phyloP scores from a whole-genome alignment of 108 stramenopile species.

The Pseudonitzschia delicatissima region DNA sequence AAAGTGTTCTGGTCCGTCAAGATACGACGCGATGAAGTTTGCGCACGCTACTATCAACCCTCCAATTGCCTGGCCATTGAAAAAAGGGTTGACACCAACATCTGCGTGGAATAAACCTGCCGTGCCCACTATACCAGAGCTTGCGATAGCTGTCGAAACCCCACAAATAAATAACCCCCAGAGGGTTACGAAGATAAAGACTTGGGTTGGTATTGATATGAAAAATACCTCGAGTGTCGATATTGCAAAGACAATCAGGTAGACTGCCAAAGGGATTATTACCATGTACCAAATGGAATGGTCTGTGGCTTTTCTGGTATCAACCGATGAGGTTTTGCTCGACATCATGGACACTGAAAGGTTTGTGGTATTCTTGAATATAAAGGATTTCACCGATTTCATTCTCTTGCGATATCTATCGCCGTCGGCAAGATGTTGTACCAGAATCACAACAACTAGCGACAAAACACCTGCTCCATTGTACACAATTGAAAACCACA shows the following conservation, averaged over 20 bases:
- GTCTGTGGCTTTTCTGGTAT: background rate
- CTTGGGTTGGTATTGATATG: slow-evolving; percentile 1
- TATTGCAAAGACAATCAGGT: slow-evolving; percentile 41
- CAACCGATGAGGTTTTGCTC: background rate
- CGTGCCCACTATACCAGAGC: slow-evolving; percentile 48
- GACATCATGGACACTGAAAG: slow-evolving; percentile 7
- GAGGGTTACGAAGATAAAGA: slow-evolving; percentile 27
- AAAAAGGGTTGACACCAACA: slow-evolving; percentile 40
- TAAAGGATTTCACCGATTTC: background rate
- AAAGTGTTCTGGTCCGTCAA: background rate
- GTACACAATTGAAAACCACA: slow-evolving; percentile 28
- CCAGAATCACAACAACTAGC: slow-evolving; percentile 7
- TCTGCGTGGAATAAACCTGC: slow-evolving; percentile 20
- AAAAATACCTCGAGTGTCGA: slow-evolving; percentile 33
- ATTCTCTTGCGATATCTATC: background rate
- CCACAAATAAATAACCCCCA: slow-evolving; percentile 37
- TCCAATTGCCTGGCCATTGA: slow-evolving; percentile 52
- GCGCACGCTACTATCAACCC: slow-evolving; percentile 32
- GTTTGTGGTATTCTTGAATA: background rate
- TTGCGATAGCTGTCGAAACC: slow-evolving; percentile 29
- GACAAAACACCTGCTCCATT: slow-evolving; percentile 24
- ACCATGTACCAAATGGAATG: slow-evolving; percentile 28
- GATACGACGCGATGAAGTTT: slow-evolving; percentile 25
- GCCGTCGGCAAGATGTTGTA: background rate
- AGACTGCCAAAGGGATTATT: slow-evolving; percentile 45